Conservation (phyloP, 2,329 filamentous ascomycete genomes). For the Pseudogymnoascus sp. region DNA sequence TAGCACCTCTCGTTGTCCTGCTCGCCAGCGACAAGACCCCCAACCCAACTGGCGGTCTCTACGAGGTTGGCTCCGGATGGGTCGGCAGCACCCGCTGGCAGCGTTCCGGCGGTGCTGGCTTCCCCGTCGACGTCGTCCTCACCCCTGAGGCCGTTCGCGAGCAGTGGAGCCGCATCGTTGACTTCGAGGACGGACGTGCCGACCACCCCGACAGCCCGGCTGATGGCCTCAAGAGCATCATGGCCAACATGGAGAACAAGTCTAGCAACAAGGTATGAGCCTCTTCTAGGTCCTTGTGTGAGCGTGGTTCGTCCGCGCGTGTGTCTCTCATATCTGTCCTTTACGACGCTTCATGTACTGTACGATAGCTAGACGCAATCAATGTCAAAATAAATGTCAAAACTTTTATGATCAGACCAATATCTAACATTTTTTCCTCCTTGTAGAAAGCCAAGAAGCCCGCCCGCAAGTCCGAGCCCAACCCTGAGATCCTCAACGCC, state of each 20-base stretch:
- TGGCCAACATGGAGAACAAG: constrained; percentile 79
- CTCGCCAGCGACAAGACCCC: constrained; percentile 82
- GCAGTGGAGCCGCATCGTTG: constrained; percentile 68
- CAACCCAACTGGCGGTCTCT: constrained; percentile 76
- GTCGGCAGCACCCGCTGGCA: constrained; percentile 90
- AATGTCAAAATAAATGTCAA: constrained; percentile 9
- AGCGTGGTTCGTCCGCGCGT: background rate
- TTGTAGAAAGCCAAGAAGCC: constrained; percentile 22
- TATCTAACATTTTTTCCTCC: constrained; percentile 11
- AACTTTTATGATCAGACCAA: background rate
- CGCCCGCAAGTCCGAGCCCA: constrained; percentile 19
- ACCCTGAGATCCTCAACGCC: constrained; percentile 60
- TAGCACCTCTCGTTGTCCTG: constrained; percentile 83
- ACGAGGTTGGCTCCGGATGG: constrained; percentile 95
- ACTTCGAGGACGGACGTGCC: constrained; percentile 80
- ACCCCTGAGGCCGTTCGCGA: constrained; percentile 77
- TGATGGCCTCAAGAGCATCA: constrained; percentile 68
- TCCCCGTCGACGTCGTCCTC: constrained; percentile 76
- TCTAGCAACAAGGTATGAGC: constrained; percentile 52
- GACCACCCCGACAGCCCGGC: constrained; percentile 76
- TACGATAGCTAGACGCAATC: constrained; percentile 6
- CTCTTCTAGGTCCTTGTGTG: constrained; percentile 12
- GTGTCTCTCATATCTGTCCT: background rate
- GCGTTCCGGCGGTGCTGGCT: constrained; percentile 77
- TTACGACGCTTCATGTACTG: constrained; percentile 8